phyloP scores from a whole-genome alignment of 306 rosid species.

The Carpinus viminea region DNA sequence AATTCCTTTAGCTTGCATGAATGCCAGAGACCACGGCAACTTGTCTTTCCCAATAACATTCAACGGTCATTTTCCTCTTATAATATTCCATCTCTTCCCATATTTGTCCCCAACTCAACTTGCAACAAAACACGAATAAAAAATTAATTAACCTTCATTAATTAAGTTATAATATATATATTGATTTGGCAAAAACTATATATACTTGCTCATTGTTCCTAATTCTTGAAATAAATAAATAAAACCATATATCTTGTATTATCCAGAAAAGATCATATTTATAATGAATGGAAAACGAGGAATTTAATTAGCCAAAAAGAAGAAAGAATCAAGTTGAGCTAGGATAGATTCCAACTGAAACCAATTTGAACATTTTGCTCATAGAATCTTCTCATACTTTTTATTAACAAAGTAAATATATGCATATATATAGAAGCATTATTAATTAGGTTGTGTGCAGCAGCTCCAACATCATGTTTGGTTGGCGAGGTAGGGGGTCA shows the following conservation, averaged over 20 bases:
- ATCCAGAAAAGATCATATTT: no score
- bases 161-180: no score
- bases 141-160: neutral
- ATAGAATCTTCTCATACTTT: neutral
- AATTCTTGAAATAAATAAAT: no score
- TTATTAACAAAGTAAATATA: neutral
- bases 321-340: slow-evolving; percentile 12
- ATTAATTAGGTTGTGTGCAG: neutral
- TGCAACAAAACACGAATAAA: slow-evolving; percentile 18
- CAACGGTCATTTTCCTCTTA: neutral
- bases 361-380: neutral
- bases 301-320: neutral
- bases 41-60: neutral
- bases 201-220: no score
- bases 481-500: slow-evolving; percentile 41
- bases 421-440: slow-evolving; percentile 5
- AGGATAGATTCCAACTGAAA: slow-evolving; percentile 23
- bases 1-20: slow-evolving; percentile 5
- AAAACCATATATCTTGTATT: no score
- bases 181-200: no score
- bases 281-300: neutral
- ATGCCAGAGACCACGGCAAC: neutral
- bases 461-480: slow-evolving; percentile 45
- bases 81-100: neutral
- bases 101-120: slow-evolving; percentile 22